phyloP scores from a whole-genome alignment of 1,139 yeast genomes.

The Kurtzmaniella quercitrusa region DNA sequence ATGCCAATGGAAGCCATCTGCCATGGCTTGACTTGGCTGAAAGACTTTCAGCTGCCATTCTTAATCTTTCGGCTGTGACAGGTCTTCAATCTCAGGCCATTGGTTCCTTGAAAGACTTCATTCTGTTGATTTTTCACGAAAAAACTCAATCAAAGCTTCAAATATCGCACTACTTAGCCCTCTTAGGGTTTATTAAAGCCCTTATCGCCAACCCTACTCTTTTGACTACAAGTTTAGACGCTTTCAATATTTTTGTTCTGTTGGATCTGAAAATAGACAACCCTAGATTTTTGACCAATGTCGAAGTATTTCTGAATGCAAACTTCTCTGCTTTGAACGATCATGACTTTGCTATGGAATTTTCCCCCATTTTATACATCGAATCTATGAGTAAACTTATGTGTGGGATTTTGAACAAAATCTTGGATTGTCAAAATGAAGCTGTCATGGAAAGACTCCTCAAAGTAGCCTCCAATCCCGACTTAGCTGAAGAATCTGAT shows the following conservation, averaged over 20 bases:
- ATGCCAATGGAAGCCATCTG: constrained; percentile 8
- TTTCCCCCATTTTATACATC: constrained; percentile 42
- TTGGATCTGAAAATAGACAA: constrained; percentile 39
- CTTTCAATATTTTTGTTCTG: constrained; percentile 30
- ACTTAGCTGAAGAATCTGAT: constrained; percentile 8
- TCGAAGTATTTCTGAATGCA: constrained; percentile 31
- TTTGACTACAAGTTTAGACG: constrained; percentile 22
- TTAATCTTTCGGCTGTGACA: constrained; percentile 27
- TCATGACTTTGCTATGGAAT: constrained; percentile 26
- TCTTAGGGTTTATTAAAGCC: constrained; percentile 46
- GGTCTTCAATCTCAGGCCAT: constrained; percentile 17
- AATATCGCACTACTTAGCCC: constrained; percentile 37
- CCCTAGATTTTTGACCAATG: constrained; percentile 35
- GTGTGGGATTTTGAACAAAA: constrained; percentile 28
- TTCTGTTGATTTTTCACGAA: not conserved
- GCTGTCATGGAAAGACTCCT: constrained; percentile 1
- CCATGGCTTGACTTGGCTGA: constrained; percentile 38
- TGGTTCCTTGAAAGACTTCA: constrained; percentile 1
- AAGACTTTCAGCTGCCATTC: constrained; percentile 33
- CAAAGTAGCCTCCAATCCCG: constrained; percentile 1
- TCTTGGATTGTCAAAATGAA: constrained; percentile 18
- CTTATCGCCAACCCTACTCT: constrained; percentile 31
- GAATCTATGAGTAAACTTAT: constrained; percentile 40
- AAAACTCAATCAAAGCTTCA: constrained; percentile 13
- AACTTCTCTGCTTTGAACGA: constrained; percentile 25